These are phyloP conservation scores for Ophiocordyceps camponoti-leonardi DNA, from an alignment of 2,329 filamentous ascomycete species.

Conservation along the genomic window DNA sequence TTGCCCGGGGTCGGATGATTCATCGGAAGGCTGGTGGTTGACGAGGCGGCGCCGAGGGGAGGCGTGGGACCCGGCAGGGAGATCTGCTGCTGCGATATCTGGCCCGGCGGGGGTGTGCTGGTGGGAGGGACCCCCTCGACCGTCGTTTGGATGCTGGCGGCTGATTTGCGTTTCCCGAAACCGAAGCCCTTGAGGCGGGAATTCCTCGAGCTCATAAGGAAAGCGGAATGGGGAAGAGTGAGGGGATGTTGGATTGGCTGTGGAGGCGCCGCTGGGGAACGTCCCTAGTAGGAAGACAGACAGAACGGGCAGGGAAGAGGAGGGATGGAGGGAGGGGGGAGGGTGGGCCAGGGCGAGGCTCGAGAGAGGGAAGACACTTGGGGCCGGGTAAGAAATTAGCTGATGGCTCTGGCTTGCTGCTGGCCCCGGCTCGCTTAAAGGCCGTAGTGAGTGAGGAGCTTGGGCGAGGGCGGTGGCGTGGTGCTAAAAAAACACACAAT, in stretches of 20 bases:
- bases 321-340: neutral
- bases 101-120: slow-evolving; percentile 22
- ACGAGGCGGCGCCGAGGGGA: slow-evolving; percentile 21
- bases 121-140: slow-evolving; percentile 18
- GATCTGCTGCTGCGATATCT: slow-evolving; percentile 32
- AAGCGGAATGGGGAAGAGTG: slow-evolving; percentile 8
- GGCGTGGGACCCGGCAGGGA: slow-evolving; percentile 16
- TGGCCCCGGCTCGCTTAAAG: slow-evolving; percentile 1
- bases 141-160: slow-evolving; percentile 37
- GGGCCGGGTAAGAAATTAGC: neutral
- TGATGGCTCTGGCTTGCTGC: slow-evolving; percentile 1
- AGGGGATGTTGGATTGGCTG: neutral
- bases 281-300: neutral
- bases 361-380: neutral
- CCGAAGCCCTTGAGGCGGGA: slow-evolving; percentile 64
- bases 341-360: neutral
- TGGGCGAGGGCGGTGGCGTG: neutral
- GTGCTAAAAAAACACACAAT: neutral
- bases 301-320: slow-evolving; percentile 2
- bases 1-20: slow-evolving; percentile 43
- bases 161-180: slow-evolving; percentile 65
- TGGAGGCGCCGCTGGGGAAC: neutral
- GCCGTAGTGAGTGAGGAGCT: neutral
- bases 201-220: slow-evolving; percentile 61
- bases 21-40: slow-evolving; percentile 36